Evolutionary conservation across 192 early-diverging fungal species (phyloP), one percentile per base, ranked within the genome.

Genomic region (Cetraspora pellucida): DNA sequence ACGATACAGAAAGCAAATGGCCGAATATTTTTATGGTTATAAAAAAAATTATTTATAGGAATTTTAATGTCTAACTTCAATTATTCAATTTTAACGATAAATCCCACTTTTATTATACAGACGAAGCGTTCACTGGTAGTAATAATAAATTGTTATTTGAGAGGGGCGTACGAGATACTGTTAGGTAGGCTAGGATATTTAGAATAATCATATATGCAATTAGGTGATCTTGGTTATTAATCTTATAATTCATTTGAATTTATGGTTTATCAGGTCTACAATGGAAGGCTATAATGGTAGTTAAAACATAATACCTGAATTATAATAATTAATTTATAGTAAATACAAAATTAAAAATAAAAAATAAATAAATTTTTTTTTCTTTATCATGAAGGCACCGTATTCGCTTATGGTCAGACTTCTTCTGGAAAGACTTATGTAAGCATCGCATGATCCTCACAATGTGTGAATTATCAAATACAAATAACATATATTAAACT

Each of bases 331-430:
- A 19, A 19, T 54, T 54, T 54, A 54, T 19, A 19, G 19, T 54
- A 54, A 19, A 19, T 19, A 54, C 4, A 19, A 54, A 54, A 54
- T 19, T 13, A 19, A 54, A 13, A n/a, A n/a, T n/a, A n/a, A n/a
- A n/a, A n/a, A n/a, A n/a, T n/a, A n/a, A n/a, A n/a, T n/a, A n/a
- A n/a, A n/a, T n/a, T n/a, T n/a, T n/a, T n/a, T 3, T 54, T 54
- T n/a, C 5, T 54, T 72, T 9, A 57, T 31, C 10, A 44, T 14
- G 43, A 74, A 92, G 93, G 91, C 37, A 97, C 96, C 3, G 94
- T 99, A 3, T 99, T 99, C 87, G 96, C 97, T 4, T 99, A 99
- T 84, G 97, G 97, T 21, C 96, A 98, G 81, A 99, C 97, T 10
- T 93, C 95, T 9, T 93, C 92, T 10, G 97, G 97, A 58, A 99